These are phyloP conservation scores for Codiaeum variegatum DNA, from an alignment of 441 rosid genomes.

Conservation along the genomic window DNA sequence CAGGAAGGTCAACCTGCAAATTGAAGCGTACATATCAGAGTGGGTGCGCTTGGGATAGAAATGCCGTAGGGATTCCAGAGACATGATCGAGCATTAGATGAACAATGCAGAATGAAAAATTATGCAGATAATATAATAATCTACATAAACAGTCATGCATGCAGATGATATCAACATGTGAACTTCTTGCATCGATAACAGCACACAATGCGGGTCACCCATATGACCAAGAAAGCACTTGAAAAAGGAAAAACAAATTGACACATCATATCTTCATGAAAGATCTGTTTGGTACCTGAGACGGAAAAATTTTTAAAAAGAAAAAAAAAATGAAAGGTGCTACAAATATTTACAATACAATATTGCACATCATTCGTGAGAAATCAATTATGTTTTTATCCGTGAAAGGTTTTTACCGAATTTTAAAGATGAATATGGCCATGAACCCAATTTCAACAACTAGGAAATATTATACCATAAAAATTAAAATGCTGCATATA, in stretches of 20 bases:
- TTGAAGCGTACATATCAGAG: slow-evolving; percentile 1
- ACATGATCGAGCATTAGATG: neutral
- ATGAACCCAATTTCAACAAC: neutral
- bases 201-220: neutral
- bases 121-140: neutral
- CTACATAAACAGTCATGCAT: neutral
- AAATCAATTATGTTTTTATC: slow-evolving; percentile 8
- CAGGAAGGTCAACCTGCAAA: slow-evolving; percentile 88
- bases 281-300: neutral
- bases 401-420: neutral
- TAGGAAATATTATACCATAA: neutral
- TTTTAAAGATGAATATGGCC: neutral
- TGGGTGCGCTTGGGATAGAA: neutral
- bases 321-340: neutral
- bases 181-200: neutral
- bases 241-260: neutral
- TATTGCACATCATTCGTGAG: neutral
- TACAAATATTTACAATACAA: neutral
- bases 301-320: neutral
- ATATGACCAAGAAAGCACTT: neutral
- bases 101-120: slow-evolving; percentile 2
- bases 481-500: neutral
- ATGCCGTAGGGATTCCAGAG: neutral
- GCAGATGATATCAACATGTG: neutral
- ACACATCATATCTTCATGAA: neutral